Evolutionary conservation across 306 rosid genomes (phyloP).

Genomic region (Dryas drummondii): DNA sequence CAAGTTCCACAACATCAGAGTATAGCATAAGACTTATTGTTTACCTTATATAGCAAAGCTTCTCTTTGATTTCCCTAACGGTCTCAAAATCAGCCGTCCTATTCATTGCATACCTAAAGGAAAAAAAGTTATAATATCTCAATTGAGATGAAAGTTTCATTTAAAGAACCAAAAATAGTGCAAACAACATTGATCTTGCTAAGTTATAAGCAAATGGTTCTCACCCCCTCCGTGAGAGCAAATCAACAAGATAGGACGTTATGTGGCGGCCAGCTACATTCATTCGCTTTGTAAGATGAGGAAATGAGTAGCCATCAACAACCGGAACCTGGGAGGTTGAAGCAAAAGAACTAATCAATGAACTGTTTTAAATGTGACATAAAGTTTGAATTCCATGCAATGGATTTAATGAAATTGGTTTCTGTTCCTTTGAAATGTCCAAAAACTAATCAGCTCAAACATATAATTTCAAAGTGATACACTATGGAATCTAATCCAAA

Average conservation of each 20-base stretch:
- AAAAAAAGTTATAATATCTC: slow-evolving; percentile 29
- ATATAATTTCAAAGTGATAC: slow-evolving; percentile 13
- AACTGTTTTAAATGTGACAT: neutral
- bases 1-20: slow-evolving; percentile 16
- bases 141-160: slow-evolving; percentile 24
- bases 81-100: slow-evolving; percentile 94
- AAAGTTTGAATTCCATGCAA: neutral
- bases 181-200: slow-evolving; percentile 23
- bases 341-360: slow-evolving; percentile 4
- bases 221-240: slow-evolving; percentile 98
- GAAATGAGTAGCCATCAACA: slow-evolving; percentile 98
- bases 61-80: slow-evolving; percentile 98
- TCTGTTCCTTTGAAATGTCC: neutral
- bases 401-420: neutral
- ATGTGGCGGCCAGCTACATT: slow-evolving; percentile 99
- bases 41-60: slow-evolving; percentile 92
- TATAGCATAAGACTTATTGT: slow-evolving; percentile 20
- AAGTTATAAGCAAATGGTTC: slow-evolving; percentile 29
- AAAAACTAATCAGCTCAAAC: slow-evolving; percentile 11
- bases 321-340: slow-evolving; percentile 77
- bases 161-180: slow-evolving; percentile 12
- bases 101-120: slow-evolving; percentile 86
- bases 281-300: slow-evolving; percentile 97
- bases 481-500: neutral
- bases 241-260: slow-evolving; percentile 95